Conservation (phyloP, 106 monocot species). For the Dactylorhiza incarnata region DNA sequence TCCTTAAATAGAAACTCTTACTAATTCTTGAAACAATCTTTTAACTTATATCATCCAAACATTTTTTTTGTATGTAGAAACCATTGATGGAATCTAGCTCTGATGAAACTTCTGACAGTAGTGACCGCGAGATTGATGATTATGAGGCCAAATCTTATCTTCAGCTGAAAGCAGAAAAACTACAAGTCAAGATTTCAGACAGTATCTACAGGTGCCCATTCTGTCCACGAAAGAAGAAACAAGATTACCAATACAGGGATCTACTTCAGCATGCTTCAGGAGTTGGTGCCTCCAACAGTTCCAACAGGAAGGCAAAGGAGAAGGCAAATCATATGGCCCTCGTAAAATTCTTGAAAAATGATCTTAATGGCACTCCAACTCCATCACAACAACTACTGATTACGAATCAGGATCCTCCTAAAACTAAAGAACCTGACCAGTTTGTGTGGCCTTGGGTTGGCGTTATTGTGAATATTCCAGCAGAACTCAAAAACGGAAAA, state of each 20-base stretch:
- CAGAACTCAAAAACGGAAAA: conserved; percentile 25
- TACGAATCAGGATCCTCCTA: not conserved
- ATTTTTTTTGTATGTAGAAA: not conserved
- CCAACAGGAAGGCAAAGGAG: conserved; percentile 18
- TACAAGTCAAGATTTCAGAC: conserved; percentile 16
- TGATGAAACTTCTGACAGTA: conserved; percentile 31
- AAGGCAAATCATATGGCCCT: conserved; percentile 45
- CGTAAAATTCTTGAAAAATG: conserved; percentile 27
- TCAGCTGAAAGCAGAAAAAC: conserved; percentile 27
- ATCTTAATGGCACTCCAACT: conserved; percentile 6
- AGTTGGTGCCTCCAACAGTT: conserved; percentile 31
- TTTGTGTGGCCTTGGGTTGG: conserved; percentile 71
- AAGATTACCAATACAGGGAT: conserved; percentile 46
- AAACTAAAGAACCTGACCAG: conserved; percentile 16
- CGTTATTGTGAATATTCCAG: conserved; percentile 31
- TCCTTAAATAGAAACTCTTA: not conserved
- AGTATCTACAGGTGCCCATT: conserved; percentile 45
- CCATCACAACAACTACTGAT: not conserved
- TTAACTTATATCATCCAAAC: not conserved
- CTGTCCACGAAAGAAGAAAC: conserved; percentile 63
- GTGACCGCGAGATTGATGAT: conserved; percentile 46
- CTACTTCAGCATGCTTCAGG: conserved; percentile 50
- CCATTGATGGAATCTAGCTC: conserved; percentile 9
- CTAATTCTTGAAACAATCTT: not conserved
- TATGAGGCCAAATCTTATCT: conserved; percentile 25